Evolutionary conservation across 768 basidiomycete species (phyloP).

Genomic region (Pleurotus ostreatus): DNA sequence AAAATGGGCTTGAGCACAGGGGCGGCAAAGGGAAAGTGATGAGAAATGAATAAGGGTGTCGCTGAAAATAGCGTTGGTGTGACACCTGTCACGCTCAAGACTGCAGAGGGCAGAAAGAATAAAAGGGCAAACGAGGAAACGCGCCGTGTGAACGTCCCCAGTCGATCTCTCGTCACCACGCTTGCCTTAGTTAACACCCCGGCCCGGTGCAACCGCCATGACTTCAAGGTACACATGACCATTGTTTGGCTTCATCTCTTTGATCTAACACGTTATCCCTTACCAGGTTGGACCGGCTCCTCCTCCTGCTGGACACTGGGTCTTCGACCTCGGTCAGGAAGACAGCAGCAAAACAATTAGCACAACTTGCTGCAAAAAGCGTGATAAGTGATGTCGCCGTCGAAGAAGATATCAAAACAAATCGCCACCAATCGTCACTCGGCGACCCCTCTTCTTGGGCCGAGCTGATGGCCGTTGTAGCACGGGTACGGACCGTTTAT

Average conservation of each 20-base stretch:
- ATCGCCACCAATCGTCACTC: constrained; percentile 45
- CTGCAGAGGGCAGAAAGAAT: constrained; percentile 6
- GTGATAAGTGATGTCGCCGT: constrained; percentile 79
- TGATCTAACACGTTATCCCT: constrained; percentile 6
- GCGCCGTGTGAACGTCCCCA: constrained; percentile 51
- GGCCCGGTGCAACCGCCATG: constrained; percentile 61
- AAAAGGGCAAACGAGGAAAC: constrained; percentile 39
- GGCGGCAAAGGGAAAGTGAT: constrained; percentile 7
- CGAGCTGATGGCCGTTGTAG: constrained; percentile 86
- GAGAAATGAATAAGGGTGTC: constrained; percentile 3
- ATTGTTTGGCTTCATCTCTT: constrained; percentile 8
- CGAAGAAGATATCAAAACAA: constrained; percentile 72
- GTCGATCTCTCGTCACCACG: constrained; percentile 28
- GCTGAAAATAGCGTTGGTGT: constrained; percentile 8
- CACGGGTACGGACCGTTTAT: constrained; percentile 53
- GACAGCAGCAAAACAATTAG: constrained; percentile 96
- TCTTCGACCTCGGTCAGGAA: constrained; percentile 85
- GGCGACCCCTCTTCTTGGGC: constrained; percentile 80
- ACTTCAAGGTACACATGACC: constrained; percentile 58
- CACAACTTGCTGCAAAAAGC: constrained; percentile 84
- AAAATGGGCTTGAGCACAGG: background rate
- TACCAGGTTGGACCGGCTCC: constrained; percentile 90
- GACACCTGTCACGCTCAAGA: constrained; percentile 5
- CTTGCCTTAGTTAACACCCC: constrained; percentile 31
- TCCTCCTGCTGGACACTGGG: constrained; percentile 92